Evolutionary conservation across 2,329 filamentous ascomycete species (phyloP).

Genomic region (Colletotrichum tabaci): DNA sequence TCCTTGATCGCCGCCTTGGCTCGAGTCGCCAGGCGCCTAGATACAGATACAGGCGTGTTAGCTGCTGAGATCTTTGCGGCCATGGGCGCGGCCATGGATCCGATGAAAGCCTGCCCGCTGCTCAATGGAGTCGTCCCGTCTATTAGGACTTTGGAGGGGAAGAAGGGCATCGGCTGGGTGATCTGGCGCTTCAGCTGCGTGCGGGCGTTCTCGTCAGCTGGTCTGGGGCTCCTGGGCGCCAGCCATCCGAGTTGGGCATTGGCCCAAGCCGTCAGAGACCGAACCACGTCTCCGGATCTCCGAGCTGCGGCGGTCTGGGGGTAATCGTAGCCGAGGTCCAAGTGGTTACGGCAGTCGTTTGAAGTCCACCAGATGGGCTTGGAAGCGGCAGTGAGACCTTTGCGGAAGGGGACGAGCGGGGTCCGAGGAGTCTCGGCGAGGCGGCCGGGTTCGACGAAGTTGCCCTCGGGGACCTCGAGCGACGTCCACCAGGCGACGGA

Average conservation of each 20-base stretch:
- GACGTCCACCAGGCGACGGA: conserved; percentile 15
- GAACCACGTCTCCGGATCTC: neutral
- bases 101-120: neutral
- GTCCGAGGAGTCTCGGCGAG: conserved; percentile 7
- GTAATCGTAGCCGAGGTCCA: conserved; percentile 30
- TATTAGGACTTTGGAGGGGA: neutral
- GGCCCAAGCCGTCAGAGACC: conserved; percentile 17
- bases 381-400: neutral
- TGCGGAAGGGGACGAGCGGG: conserved; percentile 14
- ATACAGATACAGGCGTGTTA: neutral
- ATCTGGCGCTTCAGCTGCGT: neutral
- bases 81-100: neutral
- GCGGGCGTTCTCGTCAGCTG: conserved; percentile 5
- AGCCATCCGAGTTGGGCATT: conserved; percentile 18
- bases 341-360: conserved; percentile 25
- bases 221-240: neutral
- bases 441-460: conserved; percentile 1
- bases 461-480: conserved; percentile 7
- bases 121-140: conserved; percentile 4
- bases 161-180: conserved; percentile 3
- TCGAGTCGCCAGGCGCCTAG: neutral
- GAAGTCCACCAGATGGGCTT: conserved; percentile 26
- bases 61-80: neutral
- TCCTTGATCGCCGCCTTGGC: neutral
- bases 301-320: conserved; percentile 21